phyloP scores from a whole-genome alignment of 2,329 filamentous ascomycete genomes.

The Cladosporium sp. region DNA sequence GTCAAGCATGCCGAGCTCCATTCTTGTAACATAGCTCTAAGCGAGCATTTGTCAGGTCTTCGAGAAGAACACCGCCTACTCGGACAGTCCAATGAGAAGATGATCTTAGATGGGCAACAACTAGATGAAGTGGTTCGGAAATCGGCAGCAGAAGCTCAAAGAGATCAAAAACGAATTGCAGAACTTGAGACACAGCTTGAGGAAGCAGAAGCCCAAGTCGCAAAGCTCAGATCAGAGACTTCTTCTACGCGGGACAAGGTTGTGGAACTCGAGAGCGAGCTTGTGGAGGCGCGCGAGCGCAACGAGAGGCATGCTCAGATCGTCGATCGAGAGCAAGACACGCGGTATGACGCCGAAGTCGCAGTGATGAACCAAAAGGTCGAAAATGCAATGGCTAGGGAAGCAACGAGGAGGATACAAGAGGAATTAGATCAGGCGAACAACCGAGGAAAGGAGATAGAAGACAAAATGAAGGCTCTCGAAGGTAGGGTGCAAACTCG shows the following conservation, averaged over 20 bases:
- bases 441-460: background rate
- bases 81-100: background rate
- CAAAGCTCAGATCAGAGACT: background rate
- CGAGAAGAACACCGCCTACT: background rate
- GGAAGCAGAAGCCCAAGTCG: background rate
- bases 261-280: background rate
- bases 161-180: background rate
- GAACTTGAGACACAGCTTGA: background rate
- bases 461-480: background rate
- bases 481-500: background rate
- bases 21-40: background rate
- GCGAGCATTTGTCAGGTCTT: background rate
- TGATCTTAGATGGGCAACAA: background rate
- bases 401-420: background rate
- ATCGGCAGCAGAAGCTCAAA: background rate
- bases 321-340: background rate
- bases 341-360: conserved; percentile 5
- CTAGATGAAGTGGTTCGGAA: background rate
- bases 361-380: background rate
- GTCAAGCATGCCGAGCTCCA: background rate
- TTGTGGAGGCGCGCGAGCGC: background rate
- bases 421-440: background rate
- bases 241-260: background rate
- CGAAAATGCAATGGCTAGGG: background rate
- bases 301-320: background rate